Evolutionary conservation across 441 rosid species (phyloP), one percentile per base, ranked within the genome.

Genomic region (Macaranga tanarius): DNA sequence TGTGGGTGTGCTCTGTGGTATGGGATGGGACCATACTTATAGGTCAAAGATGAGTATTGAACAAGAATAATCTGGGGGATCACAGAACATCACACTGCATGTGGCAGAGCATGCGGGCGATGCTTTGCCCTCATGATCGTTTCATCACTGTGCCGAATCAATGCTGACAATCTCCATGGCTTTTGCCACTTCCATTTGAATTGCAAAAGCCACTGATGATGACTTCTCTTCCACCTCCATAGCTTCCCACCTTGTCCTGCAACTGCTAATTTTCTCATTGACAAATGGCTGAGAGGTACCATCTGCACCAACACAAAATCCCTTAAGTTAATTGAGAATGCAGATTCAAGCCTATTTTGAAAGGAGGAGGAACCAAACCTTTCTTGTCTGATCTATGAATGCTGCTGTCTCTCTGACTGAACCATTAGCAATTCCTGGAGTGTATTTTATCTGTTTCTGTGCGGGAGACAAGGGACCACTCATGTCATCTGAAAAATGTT

Each of bases 151-250:
- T 90, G 97, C 77, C 90, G 85, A 61, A 95, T 95, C 90, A 81
- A 82, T 81, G 93, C 99, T 22, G 97, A 95, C 72, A 95, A 90
- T 81, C 89, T 91, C 98, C 99, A 95, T 67, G 99, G 99, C 82
- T 95, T 95, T 83, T 93, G 98, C 99, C 98, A 95, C 83, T 95
- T 95, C 96, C 97, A 95, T 81, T 95, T 95, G 87, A 91, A 95
- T 71, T 95, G 99, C 79, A 95, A 76, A 60, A 87, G 92, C 98
- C 99, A 95, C 65, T 87, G 95, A 77, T 91, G 98, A 83, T 93
- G 99, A 73, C 98, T 89, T 86, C 98, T 90, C 83, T 95, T 95
- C 99, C 99, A 95, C 86, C 99, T 93, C 99, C 99, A 93, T 66
- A 95, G 85, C 78, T 86, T 95, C 73, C 97, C 97, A 68, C 92